Evolutionary conservation across 352 stramenopile species (phyloP).

Genomic region (Phytopythium vexans): DNA sequence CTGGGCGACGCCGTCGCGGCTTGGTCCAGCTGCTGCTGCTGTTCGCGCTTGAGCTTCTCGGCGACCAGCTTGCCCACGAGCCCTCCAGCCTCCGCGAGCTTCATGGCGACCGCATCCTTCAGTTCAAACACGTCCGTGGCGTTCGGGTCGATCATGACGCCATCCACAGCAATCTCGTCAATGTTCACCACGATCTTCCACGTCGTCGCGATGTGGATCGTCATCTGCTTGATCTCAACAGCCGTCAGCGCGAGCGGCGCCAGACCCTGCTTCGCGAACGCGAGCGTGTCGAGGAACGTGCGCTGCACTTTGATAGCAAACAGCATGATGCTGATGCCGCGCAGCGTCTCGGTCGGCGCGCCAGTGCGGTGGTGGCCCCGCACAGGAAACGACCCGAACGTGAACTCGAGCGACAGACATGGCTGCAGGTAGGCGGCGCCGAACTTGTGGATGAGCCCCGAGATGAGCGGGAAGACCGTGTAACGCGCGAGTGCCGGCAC

Average conservation of each 20-base stretch:
- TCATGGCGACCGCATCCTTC: slow-evolving; percentile 54
- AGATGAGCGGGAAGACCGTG: slow-evolving; percentile 60
- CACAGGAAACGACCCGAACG: slow-evolving; percentile 43
- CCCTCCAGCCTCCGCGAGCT: slow-evolving; percentile 35
- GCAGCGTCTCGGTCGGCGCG: slow-evolving; percentile 16
- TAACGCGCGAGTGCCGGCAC: slow-evolving; percentile 49
- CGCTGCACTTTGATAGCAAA: slow-evolving; percentile 50
- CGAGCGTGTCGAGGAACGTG: slow-evolving; percentile 51
- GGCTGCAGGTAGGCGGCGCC: slow-evolving; percentile 46
- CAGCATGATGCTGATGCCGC: slow-evolving; percentile 47
- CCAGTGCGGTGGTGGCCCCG: slow-evolving; percentile 11
- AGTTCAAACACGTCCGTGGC: slow-evolving; percentile 34
- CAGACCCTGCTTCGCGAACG: slow-evolving; percentile 58
- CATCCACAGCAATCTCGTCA: slow-evolving; percentile 42
- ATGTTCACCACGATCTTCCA: slow-evolving; percentile 57
- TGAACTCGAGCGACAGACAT: slow-evolving; percentile 47
- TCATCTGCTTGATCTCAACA: slow-evolving; percentile 39
- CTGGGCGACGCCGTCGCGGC: slow-evolving; percentile 12
- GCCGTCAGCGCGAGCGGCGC: slow-evolving; percentile 34
- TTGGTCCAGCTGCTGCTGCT: slow-evolving; percentile 25
- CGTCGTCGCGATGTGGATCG: slow-evolving; percentile 41
- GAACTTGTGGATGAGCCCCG: slow-evolving; percentile 51
- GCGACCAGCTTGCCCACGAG: slow-evolving; percentile 31
- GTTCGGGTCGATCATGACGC: slow-evolving; percentile 41
- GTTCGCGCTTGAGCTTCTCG: slow-evolving; percentile 34